These are phyloP conservation scores for Saraca asoca DNA, from an alignment of 331 rosid species.

Conservation along the genomic window DNA sequence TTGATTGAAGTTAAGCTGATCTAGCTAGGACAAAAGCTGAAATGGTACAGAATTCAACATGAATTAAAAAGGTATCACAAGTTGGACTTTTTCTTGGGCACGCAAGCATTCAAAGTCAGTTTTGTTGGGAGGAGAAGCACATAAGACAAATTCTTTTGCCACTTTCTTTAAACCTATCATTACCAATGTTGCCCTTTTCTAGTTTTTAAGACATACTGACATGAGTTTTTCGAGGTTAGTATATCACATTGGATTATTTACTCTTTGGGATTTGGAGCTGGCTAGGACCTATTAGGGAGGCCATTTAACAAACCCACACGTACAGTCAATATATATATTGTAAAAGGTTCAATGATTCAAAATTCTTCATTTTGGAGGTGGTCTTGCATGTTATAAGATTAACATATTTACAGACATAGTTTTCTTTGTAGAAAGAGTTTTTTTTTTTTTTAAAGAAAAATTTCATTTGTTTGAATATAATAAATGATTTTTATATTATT, in stretches of 20 bases:
- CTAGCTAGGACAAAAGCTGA: background rate
- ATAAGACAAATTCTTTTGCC: constrained; percentile 28
- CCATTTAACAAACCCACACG: constrained; percentile 7
- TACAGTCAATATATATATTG: background rate
- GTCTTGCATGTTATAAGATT: no score
- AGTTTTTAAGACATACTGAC: constrained; percentile 25
- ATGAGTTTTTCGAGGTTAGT: constrained; percentile 34
- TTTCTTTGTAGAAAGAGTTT: no score
- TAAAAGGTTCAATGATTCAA: background rate
- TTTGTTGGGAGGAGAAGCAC: constrained; percentile 16
- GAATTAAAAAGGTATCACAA: background rate
- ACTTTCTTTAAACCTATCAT: constrained; percentile 38
- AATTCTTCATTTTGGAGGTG: constrained; percentile 18
- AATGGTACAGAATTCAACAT: no score
- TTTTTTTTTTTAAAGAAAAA: no score
- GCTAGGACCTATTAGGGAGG: background rate
- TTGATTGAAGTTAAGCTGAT: background rate
- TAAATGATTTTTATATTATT: no score
- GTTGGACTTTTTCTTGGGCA: constrained; percentile 7
- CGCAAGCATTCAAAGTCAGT: constrained; percentile 14
- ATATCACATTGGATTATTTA: constrained; percentile 33
- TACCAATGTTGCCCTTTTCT: constrained; percentile 29
- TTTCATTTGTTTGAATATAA: no score
- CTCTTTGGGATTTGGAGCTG: constrained; percentile 39
- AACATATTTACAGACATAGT: no score